These are phyloP conservation scores for Scheffersomyces stambukii DNA, from an alignment of 1,139 yeast genomes.

Conservation along the genomic window DNA sequence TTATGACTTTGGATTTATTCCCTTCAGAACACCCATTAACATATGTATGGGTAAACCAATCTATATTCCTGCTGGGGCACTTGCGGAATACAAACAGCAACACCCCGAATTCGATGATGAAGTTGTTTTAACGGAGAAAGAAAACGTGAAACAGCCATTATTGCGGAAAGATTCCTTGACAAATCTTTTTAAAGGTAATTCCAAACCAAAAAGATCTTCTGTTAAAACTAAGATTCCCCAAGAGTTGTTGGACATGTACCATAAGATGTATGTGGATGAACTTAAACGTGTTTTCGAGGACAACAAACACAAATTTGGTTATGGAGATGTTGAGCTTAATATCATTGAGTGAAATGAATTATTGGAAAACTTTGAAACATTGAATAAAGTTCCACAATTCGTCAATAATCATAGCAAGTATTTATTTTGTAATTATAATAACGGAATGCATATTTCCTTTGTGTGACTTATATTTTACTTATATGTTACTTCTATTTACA, in stretches of 20 bases:
- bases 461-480: too few relatives aligned
- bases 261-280: slow-evolving; percentile 65
- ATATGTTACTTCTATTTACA: too few relatives aligned
- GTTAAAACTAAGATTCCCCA: slow-evolving; percentile 31
- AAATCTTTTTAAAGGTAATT: slow-evolving; percentile 17
- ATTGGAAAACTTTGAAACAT: too few relatives aligned
- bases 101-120: too few relatives aligned
- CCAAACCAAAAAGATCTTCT: slow-evolving; percentile 12
- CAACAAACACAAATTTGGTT: slow-evolving; percentile 59
- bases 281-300: slow-evolving; percentile 64
- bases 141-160: slow-evolving; percentile 1
- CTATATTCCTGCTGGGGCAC: slow-evolving; percentile 49
- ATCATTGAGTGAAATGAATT: slow-evolving; percentile 44
- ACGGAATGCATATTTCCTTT: too few relatives aligned
- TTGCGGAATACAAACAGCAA: slow-evolving; percentile 26
- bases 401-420: too few relatives aligned
- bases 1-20: slow-evolving; percentile 87
- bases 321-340: slow-evolving; percentile 44
- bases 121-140: too few relatives aligned
- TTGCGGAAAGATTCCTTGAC: slow-evolving; percentile 6
- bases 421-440: too few relatives aligned
- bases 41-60: slow-evolving; percentile 84
- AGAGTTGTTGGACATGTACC: slow-evolving; percentile 62
- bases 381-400: too few relatives aligned
- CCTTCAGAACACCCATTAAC: slow-evolving; percentile 77